Evolutionary conservation across 2,329 filamentous ascomycete species (phyloP).

Genomic region (Atkinsonella hypoxylon): DNA sequence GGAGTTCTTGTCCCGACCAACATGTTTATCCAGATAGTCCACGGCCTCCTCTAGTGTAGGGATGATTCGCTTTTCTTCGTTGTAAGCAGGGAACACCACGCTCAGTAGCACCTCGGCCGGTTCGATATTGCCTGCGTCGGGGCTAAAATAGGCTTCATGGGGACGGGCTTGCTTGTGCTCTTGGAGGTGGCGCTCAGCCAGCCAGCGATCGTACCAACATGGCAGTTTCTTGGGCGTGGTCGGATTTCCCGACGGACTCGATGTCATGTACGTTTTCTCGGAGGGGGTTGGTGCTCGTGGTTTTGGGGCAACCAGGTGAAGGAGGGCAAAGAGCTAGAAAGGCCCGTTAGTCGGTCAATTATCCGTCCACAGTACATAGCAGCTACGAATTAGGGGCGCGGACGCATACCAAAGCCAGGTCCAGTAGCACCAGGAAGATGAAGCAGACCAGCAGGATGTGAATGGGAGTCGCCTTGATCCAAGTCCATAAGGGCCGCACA

Average conservation of each 20-base stretch:
- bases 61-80: slow-evolving; percentile 73
- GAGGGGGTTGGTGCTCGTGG: slow-evolving; percentile 62
- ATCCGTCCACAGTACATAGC: no score
- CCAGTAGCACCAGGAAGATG: slow-evolving; percentile 20
- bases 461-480: slow-evolving; percentile 26
- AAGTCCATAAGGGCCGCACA: slow-evolving; percentile 22
- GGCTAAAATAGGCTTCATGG: slow-evolving; percentile 27
- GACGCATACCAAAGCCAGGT: slow-evolving; percentile 25
- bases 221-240: slow-evolving; percentile 44
- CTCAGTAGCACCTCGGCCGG: slow-evolving; percentile 75
- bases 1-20: slow-evolving; percentile 39
- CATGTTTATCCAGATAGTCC: slow-evolving; percentile 66
- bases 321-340: slow-evolving; percentile 44
- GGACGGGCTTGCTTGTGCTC: slow-evolving; percentile 23
- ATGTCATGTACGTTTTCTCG: slow-evolving; percentile 78
- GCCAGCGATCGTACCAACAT: slow-evolving; percentile 78
- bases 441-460: slow-evolving; percentile 26
- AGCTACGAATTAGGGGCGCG: no score
- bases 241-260: slow-evolving; percentile 41
- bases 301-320: slow-evolving; percentile 67
- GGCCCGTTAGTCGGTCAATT: slow-evolving; percentile 6
- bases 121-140: slow-evolving; percentile 50
- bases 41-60: slow-evolving; percentile 88
- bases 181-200: slow-evolving; percentile 44
- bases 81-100: slow-evolving; percentile 89